phyloP scores from a whole-genome alignment of 2,329 filamentous ascomycete species.

The Neofusicoccum cordaticola region DNA sequence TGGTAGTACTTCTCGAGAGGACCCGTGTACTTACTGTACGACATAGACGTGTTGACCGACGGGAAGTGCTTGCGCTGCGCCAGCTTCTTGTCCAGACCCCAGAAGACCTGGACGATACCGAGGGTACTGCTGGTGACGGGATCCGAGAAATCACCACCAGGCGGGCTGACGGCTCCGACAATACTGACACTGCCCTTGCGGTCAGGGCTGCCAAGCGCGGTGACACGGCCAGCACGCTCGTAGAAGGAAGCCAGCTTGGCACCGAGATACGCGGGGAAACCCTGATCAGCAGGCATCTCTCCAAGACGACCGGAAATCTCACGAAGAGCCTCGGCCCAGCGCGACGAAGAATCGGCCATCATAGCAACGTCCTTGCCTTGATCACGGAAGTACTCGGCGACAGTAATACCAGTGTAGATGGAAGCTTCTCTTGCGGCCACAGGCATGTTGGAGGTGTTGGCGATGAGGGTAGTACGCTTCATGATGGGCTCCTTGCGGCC shows the following conservation, averaged over 20 bases:
- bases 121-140: conserved; percentile 92
- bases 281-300: conserved; percentile 99
- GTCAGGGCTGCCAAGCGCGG: conserved; percentile 82
- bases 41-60: conserved; percentile 90
- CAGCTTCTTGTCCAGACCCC: conserved; percentile 99
- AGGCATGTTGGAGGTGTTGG: conserved; percentile 99
- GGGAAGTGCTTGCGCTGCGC: conserved; percentile 99
- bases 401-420: conserved; percentile 95
- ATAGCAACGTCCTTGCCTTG: conserved; percentile 97
- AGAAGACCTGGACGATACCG: conserved; percentile 98
- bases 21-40: conserved; percentile 94
- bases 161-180: conserved; percentile 93
- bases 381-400: conserved; percentile 95
- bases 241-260: conserved; percentile 99
- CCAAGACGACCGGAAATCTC: conserved; percentile 97
- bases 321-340: conserved; percentile 98
- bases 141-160: conserved; percentile 98
- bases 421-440: conserved; percentile 97
- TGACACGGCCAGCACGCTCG: conserved; percentile 89
- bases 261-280: conserved; percentile 96
- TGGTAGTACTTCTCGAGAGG: conserved; percentile 91
- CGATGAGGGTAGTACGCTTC: conserved; percentile 98
- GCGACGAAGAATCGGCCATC: conserved; percentile 98
- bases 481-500: conserved; percentile 98
- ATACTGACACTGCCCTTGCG: conserved; percentile 92